Base-by-base conservation (phyloP, 2,329 filamentous ascomycete genomes). In the Rhynchosporium graminicola region DNA sequence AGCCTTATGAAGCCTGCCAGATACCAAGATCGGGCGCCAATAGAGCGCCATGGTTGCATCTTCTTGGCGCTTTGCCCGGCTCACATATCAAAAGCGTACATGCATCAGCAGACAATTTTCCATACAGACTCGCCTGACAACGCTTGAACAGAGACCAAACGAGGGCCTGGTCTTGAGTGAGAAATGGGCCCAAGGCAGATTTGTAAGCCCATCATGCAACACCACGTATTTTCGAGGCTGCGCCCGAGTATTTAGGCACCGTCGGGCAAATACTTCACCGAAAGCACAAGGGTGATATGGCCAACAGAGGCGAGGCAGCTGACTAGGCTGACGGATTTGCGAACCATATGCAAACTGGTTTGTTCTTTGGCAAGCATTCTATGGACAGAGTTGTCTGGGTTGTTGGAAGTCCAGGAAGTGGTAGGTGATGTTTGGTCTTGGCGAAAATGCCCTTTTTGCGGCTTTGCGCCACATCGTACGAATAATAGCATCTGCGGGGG, bases 201-300 rank as follows among this genome's bases (percentile, higher is more conserved):
- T 36, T 5, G 6, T 36, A 36, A 36, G 33, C 6, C 28, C 9
- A 47, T 52, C 40, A 48, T 47, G 55, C 56, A 38, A 9, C n/a
- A 26, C 3, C 15, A 29, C 13, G 10, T 26, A 20, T 20, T 33
- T 4, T 46, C 28, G 46, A 54, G 60, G 56, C 47, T 58, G 40
- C 42, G 13, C n/a, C 28, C 46, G 12, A 12, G 42, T 29, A 56
- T 40, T 59, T 50, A 42, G 60, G 60, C 51, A 47, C 26, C 15
- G 40, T 59, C 48, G 13, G 42, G 47, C 47, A 36, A 38, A 50
- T 38, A 50, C 51, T 51, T 60, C 61, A 59, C 57, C 61, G 61
- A 60, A n/a, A 51, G 9, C 26, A 50, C 20, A 55, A 29, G 48
- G 43, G 20, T 40, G 15, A 4, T 33, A 60, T 63, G 59, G 57